These are phyloP conservation scores for Ceratorhiza oryzae-sativae DNA, from an alignment of 1,284 basidiomycete genomes.

Conservation along the genomic window DNA sequence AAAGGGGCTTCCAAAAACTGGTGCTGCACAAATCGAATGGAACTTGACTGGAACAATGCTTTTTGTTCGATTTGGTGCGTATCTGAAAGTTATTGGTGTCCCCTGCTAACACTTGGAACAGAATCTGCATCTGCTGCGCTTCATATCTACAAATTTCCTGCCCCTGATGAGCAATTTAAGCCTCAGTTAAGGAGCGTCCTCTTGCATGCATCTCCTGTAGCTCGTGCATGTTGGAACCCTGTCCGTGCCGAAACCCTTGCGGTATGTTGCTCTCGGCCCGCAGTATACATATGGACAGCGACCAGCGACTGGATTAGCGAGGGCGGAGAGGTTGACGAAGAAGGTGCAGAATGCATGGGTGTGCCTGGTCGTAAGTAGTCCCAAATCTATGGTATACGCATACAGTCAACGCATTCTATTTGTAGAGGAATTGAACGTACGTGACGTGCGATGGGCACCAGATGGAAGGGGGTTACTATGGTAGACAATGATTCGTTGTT, in stretches of 20 bases:
- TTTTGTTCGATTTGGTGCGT: conserved; percentile 70
- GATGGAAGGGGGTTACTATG: conserved; percentile 78
- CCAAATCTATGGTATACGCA: not conserved
- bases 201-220: conserved; percentile 65
- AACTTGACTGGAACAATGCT: conserved; percentile 75
- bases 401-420: conserved; percentile 16
- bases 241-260: conserved; percentile 70
- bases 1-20: conserved; percentile 60
- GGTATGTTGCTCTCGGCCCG: conserved; percentile 70
- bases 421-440: conserved; percentile 68
- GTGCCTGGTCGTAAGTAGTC: conserved; percentile 72
- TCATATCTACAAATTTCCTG: conserved; percentile 70
- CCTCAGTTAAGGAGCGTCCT: conserved; percentile 71
- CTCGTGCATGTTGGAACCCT: conserved; percentile 78
- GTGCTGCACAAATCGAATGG: conserved; percentile 75
- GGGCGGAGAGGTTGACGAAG: conserved; percentile 58
- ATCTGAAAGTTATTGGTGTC: not conserved
- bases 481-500: conserved; percentile 79
- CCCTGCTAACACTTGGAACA: not conserved
- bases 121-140: conserved; percentile 59
- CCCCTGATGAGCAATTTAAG: conserved; percentile 58
- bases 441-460: conserved; percentile 76
- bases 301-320: conserved; percentile 74
- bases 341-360: conserved; percentile 82
- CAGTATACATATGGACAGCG: conserved; percentile 71